Evolutionary conservation across 2,329 filamentous ascomycete genomes (phyloP), one percentile per base, ranked within the genome.

Genomic region (Arthroderma sp.): DNA sequence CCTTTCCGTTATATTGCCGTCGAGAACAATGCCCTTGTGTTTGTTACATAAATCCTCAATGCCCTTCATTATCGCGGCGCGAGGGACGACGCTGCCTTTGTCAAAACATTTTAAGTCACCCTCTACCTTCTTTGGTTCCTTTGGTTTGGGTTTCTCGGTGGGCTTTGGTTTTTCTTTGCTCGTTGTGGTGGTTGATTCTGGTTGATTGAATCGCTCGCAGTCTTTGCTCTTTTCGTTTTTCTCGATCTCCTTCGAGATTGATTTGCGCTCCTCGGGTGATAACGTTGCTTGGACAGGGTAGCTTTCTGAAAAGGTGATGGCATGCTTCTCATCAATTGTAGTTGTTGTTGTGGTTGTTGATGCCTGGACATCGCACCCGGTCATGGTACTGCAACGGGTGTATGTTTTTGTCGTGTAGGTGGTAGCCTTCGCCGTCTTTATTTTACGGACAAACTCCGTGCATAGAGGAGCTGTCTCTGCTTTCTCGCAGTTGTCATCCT

Each of bases 401-500:
- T 32, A 11, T n/a, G 39, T 41, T n/a, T 10, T 37, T 5, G 31
- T 42, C 3, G 44, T 41, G 31, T 29, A 7, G 6, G 44, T 46
- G 3, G 44, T 46, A 4, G 28, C 10, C 11, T 37, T 28, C 31
- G 38, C 31, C n/a, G 38, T 40, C 32, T 40, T 10, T 9, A 46
- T 22, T 36, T 46, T 30, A 28, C 41, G 29, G 9, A 46, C 38
- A 6, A 34, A 6, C 27, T 46, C 44, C 11, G 44, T 46, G 38
- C 44, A 46, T 11, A 38, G 33, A 6, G 32, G 44, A 6, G 44
- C 44, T 4, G 27, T 29, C 27, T 46, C 30, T 9, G 38, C 27
- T 22, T 41, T 37, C 4, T 46, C 44, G 28, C 44, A 46, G 11
- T 33, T 34, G 32, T 34, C 32, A 6, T 42, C 44, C 10, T 38